Percentiles rank a stretch among this genome's conserved stretches.
Conservation (phyloP, 129 eudicot species). For the Deinandra increscens region DNA sequence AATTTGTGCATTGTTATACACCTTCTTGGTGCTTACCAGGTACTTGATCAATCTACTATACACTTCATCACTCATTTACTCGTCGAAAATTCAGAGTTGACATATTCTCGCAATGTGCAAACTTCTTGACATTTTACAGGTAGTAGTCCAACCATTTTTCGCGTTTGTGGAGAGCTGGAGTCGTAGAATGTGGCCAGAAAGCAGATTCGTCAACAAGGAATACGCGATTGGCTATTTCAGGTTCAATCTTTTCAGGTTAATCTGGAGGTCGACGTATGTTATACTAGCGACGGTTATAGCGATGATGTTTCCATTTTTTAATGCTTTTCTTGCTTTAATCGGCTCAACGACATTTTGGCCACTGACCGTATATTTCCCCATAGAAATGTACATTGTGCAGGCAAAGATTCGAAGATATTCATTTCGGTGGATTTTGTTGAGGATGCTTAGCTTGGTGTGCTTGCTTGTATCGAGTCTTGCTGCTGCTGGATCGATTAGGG, state of each 20-base stretch:
- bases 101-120: not conserved
- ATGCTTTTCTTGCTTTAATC: slow-evolving; percentile 56
- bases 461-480: slow-evolving; percentile 52
- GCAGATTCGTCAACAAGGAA: slow-evolving; percentile 39
- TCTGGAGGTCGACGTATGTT: slow-evolving; percentile 65
- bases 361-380: slow-evolving; percentile 33
- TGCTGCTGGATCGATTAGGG: slow-evolving; percentile 55
- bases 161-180: slow-evolving; percentile 47
- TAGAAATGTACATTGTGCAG: slow-evolving; percentile 61
- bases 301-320: slow-evolving; percentile 63
- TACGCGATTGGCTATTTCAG: slow-evolving; percentile 25
- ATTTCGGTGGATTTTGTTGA: slow-evolving; percentile 41
- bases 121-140: slow-evolving; percentile 28
- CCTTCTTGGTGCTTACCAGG: slow-evolving; percentile 80
- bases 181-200: slow-evolving; percentile 46
- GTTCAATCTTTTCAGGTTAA: slow-evolving; percentile 45
- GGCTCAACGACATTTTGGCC: slow-evolving; percentile 68
- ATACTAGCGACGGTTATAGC: slow-evolving; percentile 43
- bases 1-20: slow-evolving; percentile 60
- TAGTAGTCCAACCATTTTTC: slow-evolving; percentile 51
- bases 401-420: slow-evolving; percentile 38
- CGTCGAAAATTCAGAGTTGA: not conserved
- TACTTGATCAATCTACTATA: slow-evolving; percentile 11
- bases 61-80: not conserved
- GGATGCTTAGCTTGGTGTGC: slow-evolving; percentile 40